These are phyloP conservation scores for Coriaria nepalensis DNA, from an alignment of 306 rosid species.

Conservation along the genomic window DNA sequence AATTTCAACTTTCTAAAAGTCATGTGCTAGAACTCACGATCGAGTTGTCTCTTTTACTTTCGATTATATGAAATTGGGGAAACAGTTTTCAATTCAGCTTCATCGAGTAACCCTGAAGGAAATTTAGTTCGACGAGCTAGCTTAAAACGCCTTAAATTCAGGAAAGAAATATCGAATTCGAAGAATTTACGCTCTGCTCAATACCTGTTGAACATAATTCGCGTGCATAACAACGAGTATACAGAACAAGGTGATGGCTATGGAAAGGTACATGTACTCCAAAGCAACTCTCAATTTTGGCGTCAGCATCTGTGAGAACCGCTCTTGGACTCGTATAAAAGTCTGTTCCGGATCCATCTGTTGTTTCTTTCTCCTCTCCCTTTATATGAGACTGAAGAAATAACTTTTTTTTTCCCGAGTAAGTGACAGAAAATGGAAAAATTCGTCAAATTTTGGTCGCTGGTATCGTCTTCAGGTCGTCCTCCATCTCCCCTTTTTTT, in stretches of 20 bases:
- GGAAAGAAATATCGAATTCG: constrained; percentile 1
- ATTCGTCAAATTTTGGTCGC: too few species aligned
- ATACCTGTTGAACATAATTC: constrained; percentile 93
- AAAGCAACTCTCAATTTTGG: constrained; percentile 76
- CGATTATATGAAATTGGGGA: too few species aligned
- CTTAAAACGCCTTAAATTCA: not conserved
- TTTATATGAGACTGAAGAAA: too few species aligned
- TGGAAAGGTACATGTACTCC: constrained; percentile 66
- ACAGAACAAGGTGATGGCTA: constrained; percentile 82
- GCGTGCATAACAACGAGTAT: constrained; percentile 99
- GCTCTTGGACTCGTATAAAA: constrained; percentile 87
- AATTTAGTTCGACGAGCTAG: not conserved
- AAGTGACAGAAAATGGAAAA: too few species aligned
- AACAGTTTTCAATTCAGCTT: not conserved
- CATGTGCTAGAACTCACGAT: too few species aligned
- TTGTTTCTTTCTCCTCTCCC: too few species aligned
- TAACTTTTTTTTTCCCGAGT: too few species aligned
- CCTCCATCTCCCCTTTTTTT: too few species aligned
- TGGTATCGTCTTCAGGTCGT: too few species aligned
- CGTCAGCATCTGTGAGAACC: constrained; percentile 80
- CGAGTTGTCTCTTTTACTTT: too few species aligned
- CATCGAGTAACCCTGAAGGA: not conserved
- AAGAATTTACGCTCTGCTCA: not conserved
- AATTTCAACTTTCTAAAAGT: too few species aligned
- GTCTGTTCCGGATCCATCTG: constrained; percentile 96